Percentiles rank a stretch among this genome's conserved stretches.
These are phyloP conservation scores for Seiridium unicorne DNA, from an alignment of 2,329 filamentous ascomycete genomes.

Conservation along the genomic window DNA sequence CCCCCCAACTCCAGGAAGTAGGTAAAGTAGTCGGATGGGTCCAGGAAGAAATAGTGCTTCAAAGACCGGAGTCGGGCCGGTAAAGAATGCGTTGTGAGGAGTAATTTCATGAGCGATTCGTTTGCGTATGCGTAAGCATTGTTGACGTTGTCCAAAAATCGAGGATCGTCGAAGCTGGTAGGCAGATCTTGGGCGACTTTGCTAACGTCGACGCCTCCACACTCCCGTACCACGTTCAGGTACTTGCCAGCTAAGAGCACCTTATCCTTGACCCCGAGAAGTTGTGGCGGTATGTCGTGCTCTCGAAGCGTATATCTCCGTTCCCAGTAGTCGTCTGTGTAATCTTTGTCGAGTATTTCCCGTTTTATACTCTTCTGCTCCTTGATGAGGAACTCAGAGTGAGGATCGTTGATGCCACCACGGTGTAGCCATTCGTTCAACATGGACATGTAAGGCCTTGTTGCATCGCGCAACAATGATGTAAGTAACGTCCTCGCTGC, in stretches of 20 bases:
- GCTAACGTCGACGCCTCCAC: slow-evolving; percentile 91
- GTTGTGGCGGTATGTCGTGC: slow-evolving; percentile 85
- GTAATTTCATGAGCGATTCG: slow-evolving; percentile 83
- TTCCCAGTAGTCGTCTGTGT: slow-evolving; percentile 99
- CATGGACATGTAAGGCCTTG: slow-evolving; percentile 95
- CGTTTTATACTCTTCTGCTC: slow-evolving; percentile 94
- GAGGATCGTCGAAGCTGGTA: slow-evolving; percentile 83
- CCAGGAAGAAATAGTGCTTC: slow-evolving; percentile 99
- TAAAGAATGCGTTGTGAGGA: slow-evolving; percentile 89
- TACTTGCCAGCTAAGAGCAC: slow-evolving; percentile 96
- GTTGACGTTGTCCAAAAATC: slow-evolving; percentile 95
- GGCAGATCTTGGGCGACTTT: slow-evolving; percentile 88
- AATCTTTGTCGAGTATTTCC: slow-evolving; percentile 89
- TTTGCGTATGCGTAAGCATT: slow-evolving; percentile 94
- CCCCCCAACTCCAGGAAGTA: slow-evolving; percentile 93
- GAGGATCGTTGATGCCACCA: slow-evolving; percentile 90
- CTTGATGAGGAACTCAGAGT: slow-evolving; percentile 90
- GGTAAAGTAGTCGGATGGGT: slow-evolving; percentile 95
- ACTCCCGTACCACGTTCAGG: slow-evolving; percentile 95
- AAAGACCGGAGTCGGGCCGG: slow-evolving; percentile 84
- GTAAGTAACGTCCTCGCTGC: slow-evolving; percentile 80
- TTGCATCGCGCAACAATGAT: slow-evolving; percentile 80
- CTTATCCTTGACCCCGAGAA: slow-evolving; percentile 89
- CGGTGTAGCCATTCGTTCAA: slow-evolving; percentile 98
- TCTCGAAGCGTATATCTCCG: slow-evolving; percentile 94